Conservation (phyloP, 2,329 filamentous ascomycete species). For the Cladosporium sphaerospermum region DNA sequence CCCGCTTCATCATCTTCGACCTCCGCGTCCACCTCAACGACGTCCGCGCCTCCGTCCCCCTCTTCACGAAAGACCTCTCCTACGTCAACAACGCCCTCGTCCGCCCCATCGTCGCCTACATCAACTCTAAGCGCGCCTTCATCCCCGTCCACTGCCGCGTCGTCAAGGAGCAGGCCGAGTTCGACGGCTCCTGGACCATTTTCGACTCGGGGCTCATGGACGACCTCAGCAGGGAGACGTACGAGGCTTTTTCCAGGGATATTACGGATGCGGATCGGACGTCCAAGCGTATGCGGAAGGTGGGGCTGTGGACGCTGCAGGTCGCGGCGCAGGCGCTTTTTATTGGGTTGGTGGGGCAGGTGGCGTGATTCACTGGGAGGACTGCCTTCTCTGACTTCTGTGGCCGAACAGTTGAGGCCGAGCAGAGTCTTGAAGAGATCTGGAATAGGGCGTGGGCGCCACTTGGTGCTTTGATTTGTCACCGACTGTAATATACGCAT, state of each 20-base stretch:
- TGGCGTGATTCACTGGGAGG: conserved; percentile 36
- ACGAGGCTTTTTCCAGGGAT: conserved; percentile 86
- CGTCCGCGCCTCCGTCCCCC: conserved; percentile 82
- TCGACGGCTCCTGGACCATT: conserved; percentile 91
- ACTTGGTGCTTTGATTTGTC: background rate
- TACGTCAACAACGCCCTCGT: conserved; percentile 96
- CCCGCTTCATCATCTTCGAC: conserved; percentile 85
- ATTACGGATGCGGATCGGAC: conserved; percentile 86
- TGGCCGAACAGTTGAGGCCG: background rate
- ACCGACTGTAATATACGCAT: background rate
- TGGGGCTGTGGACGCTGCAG: conserved; percentile 92
- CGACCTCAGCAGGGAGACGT: conserved; percentile 87
- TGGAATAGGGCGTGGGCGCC: background rate
- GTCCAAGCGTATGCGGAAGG: conserved; percentile 83
- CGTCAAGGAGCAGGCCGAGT: conserved; percentile 81
- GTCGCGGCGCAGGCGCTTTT: conserved; percentile 89
- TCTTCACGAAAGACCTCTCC: conserved; percentile 85
- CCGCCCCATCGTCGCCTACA: conserved; percentile 93
- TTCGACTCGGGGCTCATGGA: conserved; percentile 93
- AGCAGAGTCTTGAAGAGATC: background rate
- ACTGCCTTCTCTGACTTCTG: background rate
- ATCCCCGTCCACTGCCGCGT: conserved; percentile 94
- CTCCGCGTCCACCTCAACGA: conserved; percentile 92
- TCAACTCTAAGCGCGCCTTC: conserved; percentile 90
- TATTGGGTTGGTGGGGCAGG: conserved; percentile 85